These are phyloP conservation scores for Saccharomyces hybrid DNA, from an alignment of 1,139 yeast species.

Conservation along the genomic window DNA sequence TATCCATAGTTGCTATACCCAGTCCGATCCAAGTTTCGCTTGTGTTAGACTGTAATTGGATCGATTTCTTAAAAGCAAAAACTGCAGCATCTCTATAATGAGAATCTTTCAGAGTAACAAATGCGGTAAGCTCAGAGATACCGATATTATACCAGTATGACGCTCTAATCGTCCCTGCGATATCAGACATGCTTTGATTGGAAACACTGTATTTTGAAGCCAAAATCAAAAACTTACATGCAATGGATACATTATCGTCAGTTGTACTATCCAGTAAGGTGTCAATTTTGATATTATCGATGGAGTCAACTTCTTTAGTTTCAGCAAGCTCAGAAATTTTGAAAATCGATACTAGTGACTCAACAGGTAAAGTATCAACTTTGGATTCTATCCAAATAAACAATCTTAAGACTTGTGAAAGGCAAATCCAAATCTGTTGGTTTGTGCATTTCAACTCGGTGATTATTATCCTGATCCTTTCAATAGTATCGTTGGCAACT, in stretches of 20 bases:
- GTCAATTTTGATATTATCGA: conserved; percentile 40
- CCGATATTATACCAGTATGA: conserved; percentile 66
- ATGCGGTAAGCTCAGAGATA: conserved; percentile 50
- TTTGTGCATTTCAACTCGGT: conserved; percentile 32
- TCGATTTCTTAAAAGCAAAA: conserved; percentile 53
- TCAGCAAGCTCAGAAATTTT: conserved; percentile 8
- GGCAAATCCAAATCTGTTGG: conserved; percentile 46
- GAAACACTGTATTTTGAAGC: conserved; percentile 27
- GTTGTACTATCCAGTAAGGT: conserved; percentile 27
- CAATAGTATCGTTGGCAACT: conserved; percentile 40
- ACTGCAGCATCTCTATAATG: conserved; percentile 45
- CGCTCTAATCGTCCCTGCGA: conserved; percentile 48
- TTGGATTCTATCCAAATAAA: conserved; percentile 43
- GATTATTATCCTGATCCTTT: conserved; percentile 22
- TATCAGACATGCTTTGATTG: conserved; percentile 9
- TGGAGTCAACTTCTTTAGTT: conserved; percentile 16
- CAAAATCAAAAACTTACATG: conserved; percentile 25
- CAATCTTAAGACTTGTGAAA: conserved; percentile 42
- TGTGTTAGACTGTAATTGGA: conserved; percentile 62
- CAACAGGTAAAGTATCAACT: conserved; percentile 40
- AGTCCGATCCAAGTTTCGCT: conserved; percentile 74
- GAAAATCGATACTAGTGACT: conserved; percentile 36
- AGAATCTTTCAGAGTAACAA: conserved; percentile 31
- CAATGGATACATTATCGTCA: conserved; percentile 24
- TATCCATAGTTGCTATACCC: conserved; percentile 60